Conservation (phyloP, 257 asterid species). For the Gardenia jasminoides region DNA sequence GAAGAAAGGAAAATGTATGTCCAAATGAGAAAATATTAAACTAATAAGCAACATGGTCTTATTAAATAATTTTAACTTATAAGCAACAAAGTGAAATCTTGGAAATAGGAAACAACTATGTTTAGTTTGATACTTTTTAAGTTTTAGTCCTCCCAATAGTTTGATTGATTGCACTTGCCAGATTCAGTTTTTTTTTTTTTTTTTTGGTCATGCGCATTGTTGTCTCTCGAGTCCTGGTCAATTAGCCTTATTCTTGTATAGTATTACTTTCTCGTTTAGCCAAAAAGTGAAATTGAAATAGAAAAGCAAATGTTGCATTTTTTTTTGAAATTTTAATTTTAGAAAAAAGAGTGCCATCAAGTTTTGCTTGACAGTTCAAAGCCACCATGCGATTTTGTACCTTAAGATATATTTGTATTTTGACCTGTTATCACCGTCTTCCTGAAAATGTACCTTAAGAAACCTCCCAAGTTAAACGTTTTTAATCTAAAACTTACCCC, state of each 20-base stretch:
- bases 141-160: neutral
- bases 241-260: neutral
- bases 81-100: neutral
- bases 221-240: neutral
- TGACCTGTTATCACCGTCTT: neutral
- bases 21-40: neutral
- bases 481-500: neutral
- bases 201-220: neutral
- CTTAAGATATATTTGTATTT: no score
- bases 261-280: neutral
- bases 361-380: neutral
- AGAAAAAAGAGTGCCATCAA: neutral
- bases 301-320: neutral
- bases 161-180: neutral
- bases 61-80: neutral
- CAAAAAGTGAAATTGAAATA: neutral
- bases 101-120: conserved; percentile 12
- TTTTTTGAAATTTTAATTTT: neutral
- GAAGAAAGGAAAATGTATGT: conserved; percentile 3
- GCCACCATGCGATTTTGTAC: neutral
- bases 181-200: neutral
- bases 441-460: neutral
- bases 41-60: neutral
- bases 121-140: neutral
- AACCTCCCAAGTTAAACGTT: neutral